Evolutionary conservation across 2,329 filamentous ascomycete genomes (phyloP), one percentile per base, ranked within the genome.

Genomic region (Sordariomycetes sp.): DNA sequence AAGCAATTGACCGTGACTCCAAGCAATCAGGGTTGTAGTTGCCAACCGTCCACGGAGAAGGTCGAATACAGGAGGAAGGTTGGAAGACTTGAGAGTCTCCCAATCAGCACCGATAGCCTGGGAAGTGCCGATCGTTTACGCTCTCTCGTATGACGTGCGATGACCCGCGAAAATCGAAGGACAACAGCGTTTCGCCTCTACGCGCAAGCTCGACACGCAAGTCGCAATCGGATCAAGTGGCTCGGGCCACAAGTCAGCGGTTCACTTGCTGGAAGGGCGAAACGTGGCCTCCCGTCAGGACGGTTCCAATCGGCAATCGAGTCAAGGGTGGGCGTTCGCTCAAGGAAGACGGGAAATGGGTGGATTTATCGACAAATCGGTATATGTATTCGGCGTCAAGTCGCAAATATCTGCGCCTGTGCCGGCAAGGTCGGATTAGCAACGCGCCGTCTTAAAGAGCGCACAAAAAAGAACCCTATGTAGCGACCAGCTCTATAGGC

Each of bases 1-100:
- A 53, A 35, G 52, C 54, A 56, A 50, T 20, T 42, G 22, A 56
- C 22, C 54, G 54, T n/a, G 42, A 56, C 25, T 25, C 54, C 25
- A 48, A 25, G 28, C 54, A 56, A 35, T 25, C n/a, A 24, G 45
- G 22, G 22, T 24, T 50, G 22, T 50, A 22, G 45, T 20, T 10
- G 45, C 24, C n/a, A 24, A 22, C 45, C 45, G 45, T 50, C 45
- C 45, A 22, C 45, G n/a, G 45, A 50, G 17, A 22, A 4, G 45
- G 45, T 50, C 45, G n/a, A 24, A 22, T 45, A n/a, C 39, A 45
- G 28, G 28, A 45, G 8, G 39, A n/a, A 15, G 15, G 39, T n/a
- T n/a, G 39, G 39, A 45, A 45, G 17, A 45, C 39, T 45, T 13
- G 39, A 45, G n/a, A n/a, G 39, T n/a, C 39, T 45, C 39, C n/a